phyloP scores from a whole-genome alignment of 805 yeast species.

The Kodamaea laetipori region DNA sequence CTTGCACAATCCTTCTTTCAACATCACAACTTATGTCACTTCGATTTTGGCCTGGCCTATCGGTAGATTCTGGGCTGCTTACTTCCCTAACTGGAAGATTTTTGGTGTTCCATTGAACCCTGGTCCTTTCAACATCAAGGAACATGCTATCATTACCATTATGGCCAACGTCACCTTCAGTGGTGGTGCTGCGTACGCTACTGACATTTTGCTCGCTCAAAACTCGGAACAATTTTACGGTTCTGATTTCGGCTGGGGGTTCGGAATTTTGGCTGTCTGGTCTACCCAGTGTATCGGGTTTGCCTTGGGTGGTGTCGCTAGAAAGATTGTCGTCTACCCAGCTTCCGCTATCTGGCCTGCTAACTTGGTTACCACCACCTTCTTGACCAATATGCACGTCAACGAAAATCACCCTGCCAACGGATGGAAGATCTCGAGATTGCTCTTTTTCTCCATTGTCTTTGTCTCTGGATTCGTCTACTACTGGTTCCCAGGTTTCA shows the following conservation, averaged over 20 bases:
- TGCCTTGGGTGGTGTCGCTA: constrained; percentile 64
- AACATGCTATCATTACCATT: constrained; percentile 57
- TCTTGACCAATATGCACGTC: constrained; percentile 53
- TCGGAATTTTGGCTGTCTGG: constrained; percentile 51
- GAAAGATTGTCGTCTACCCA: constrained; percentile 62
- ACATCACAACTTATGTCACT: constrained; percentile 53
- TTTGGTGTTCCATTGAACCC: constrained; percentile 51
- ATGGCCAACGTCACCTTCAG: constrained; percentile 50
- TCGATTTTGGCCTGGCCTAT: constrained; percentile 63
- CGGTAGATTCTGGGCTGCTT: constrained; percentile 52
- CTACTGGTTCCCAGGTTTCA: constrained; percentile 57
- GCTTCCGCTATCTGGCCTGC: constrained; percentile 74
- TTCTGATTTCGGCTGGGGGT: constrained; percentile 52
- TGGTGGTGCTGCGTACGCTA: constrained; percentile 54
- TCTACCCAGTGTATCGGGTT: constrained; percentile 68
- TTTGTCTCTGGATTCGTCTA: constrained; percentile 20
- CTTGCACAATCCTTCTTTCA: constrained; percentile 55
- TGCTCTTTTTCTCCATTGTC: constrained; percentile 19
- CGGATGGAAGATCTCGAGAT: constrained; percentile 59
- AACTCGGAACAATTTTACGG: constrained; percentile 51
- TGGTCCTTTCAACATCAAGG: constrained; percentile 63
- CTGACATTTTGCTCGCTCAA: constrained; percentile 57
- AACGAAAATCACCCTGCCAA: constrained; percentile 54
- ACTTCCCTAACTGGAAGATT: constrained; percentile 37
- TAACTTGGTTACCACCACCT: constrained; percentile 59